These are phyloP conservation scores for Silene conica DNA, from an alignment of 148 eudicot genomes.

Conservation along the genomic window DNA sequence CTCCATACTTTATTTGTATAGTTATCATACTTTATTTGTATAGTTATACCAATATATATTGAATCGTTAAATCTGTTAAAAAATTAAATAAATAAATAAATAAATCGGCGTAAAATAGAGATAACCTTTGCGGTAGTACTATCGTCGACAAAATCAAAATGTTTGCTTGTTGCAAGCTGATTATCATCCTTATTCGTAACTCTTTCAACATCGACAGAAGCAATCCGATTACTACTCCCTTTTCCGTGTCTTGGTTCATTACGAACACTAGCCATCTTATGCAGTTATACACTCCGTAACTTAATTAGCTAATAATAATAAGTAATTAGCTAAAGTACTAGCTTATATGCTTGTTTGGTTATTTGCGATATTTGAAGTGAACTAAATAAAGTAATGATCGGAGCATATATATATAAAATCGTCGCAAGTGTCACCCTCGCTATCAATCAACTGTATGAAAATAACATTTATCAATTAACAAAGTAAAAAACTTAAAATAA, in stretches of 20 bases:
- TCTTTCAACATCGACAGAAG: conserved; percentile 22
- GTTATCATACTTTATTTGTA: too few species aligned
- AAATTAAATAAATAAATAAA: not conserved
- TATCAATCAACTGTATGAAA: not conserved
- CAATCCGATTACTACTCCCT: conserved; percentile 41
- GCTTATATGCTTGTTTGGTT: too few species aligned
- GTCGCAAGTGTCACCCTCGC: conserved; percentile 19
- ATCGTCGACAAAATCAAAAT: conserved; percentile 17
- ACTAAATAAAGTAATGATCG: too few species aligned
- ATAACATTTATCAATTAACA: too few species aligned
- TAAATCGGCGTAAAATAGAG: not conserved
- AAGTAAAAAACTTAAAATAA: not conserved
- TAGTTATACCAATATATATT: not conserved
- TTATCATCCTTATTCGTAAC: conserved; percentile 1
- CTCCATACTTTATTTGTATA: too few species aligned
- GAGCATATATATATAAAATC: not conserved
- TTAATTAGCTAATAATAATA: too few species aligned
- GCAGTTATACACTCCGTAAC: not conserved
- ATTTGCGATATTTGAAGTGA: too few species aligned
- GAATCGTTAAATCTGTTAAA: too few species aligned
- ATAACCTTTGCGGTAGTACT: conserved; percentile 15
- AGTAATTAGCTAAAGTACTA: too few species aligned
- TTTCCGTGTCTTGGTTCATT: conserved; percentile 18
- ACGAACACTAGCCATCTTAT: conserved; percentile 18
- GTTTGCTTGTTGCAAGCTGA: conserved; percentile 22